These are phyloP conservation scores for Candida germanica DNA, from an alignment of 805 yeast genomes.

Conservation along the genomic window DNA sequence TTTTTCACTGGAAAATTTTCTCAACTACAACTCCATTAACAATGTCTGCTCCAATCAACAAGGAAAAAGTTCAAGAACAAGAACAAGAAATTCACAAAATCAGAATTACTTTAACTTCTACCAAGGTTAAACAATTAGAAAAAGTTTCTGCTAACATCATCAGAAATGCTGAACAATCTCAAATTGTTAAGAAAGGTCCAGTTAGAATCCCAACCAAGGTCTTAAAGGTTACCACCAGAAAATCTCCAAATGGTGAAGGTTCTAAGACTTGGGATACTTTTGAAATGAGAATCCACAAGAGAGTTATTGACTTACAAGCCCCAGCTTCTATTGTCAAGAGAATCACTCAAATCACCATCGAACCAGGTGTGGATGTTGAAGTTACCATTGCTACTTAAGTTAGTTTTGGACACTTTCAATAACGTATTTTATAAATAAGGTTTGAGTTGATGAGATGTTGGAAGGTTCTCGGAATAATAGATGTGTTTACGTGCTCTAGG, in stretches of 20 bases:
- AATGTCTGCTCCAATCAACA: constrained; percentile 77
- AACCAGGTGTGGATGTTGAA: constrained; percentile 99
- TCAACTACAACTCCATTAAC: constrained; percentile 20
- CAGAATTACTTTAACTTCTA: constrained; percentile 98
- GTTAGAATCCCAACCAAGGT: constrained; percentile 99
- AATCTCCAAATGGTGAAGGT: constrained; percentile 99
- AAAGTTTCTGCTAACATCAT: constrained; percentile 90
- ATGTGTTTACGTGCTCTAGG: constrained; percentile 7
- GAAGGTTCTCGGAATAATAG: not conserved
- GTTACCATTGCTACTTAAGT: constrained; percentile 83
- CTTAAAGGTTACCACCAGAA: constrained; percentile 97
- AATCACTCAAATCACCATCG: constrained; percentile 96
- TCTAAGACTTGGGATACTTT: constrained; percentile 99
- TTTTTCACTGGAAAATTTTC: constrained; percentile 13
- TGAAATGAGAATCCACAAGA: constrained; percentile 99
- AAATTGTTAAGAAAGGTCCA: constrained; percentile 95
- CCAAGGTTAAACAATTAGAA: constrained; percentile 98
- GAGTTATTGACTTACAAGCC: constrained; percentile 97
- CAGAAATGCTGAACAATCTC: constrained; percentile 77
- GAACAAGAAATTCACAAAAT: constrained; percentile 89
- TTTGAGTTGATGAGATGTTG: not conserved
- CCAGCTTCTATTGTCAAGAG: constrained; percentile 91
- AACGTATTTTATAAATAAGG: constrained; percentile 3
- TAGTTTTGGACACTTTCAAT: constrained; percentile 3
- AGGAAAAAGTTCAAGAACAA: constrained; percentile 84